Evolutionary conservation across 129 eudicot genomes (phyloP), one percentile per base, ranked within the genome.

Genomic region (Artemisia annua): DNA sequence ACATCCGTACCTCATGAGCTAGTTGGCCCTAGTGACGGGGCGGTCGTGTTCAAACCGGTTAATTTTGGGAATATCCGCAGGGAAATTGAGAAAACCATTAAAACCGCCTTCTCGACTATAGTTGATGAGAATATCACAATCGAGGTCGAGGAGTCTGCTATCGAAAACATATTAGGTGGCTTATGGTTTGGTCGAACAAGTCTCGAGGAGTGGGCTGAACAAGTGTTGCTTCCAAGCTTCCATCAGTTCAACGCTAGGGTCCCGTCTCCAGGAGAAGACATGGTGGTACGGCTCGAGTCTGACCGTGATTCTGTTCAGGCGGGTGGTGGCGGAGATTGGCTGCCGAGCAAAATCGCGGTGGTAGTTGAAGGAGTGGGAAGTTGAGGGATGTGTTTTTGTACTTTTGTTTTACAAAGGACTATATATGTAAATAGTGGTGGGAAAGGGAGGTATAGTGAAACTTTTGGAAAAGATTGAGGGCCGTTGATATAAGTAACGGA

Each of bases 41-140:
- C 96, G 1, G 85, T 95, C 10, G 82, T 84, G 19, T 95, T 95
- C 79, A 95, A 85, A 74, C 94, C 91, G 0, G 96, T 89, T 1
- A 77, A 91, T 49, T 80, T 84, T 3, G 78, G 69, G 2, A 75
- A 63, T n/a, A 74, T 91, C n/a, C 80, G 87, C 15, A 65, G 74
- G 6, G 97, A 95, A 63, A 87, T 88, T 44, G 86, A 85, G 83
- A 90, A 85, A 81, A 86, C 94, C 1, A 71, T 95, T 10, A 48
- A 70, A n/a, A 77, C 73, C 11, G 88, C 83, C 17, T 90, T 86
- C 44, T 71, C 83, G 1, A 58, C 73, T 3, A 71, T 75, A 8
- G 58, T 88, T 62, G 96, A 83, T 15, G 91, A 87, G 14, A 83
- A 74, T 16, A 12, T 85, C 3, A 52, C 80, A 2, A 58, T 90